These are phyloP conservation scores for Cinnamomum chago DNA, from an alignment of 164 flowering plant species.

Conservation along the genomic window DNA sequence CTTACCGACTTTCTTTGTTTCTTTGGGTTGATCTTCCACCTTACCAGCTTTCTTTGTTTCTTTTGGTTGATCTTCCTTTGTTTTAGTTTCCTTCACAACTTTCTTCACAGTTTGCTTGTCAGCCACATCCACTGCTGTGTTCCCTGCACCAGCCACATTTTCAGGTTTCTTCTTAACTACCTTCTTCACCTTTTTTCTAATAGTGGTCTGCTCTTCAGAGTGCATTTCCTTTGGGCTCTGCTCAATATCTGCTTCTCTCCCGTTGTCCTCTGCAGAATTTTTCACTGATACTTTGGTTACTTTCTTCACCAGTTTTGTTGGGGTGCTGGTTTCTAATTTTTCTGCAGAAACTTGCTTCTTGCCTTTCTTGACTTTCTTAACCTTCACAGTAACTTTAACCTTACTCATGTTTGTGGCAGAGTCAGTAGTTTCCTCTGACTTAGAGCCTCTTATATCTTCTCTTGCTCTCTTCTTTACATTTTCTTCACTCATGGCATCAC, in stretches of 20 bases:
- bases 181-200: constrained; percentile 48
- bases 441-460: constrained; percentile 14
- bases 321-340: not conserved
- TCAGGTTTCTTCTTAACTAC: constrained; percentile 45
- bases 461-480: constrained; percentile 14
- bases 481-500: constrained; percentile 15
- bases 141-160: constrained; percentile 32
- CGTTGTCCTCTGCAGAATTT: constrained; percentile 39
- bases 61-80: constrained; percentile 43
- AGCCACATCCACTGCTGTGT: constrained; percentile 21
- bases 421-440: not conserved
- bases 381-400: not conserved
- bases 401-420: not conserved
- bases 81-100: constrained; percentile 33
- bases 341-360: not conserved
- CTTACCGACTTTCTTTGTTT: constrained; percentile 36
- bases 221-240: constrained; percentile 30
- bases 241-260: constrained; percentile 16
- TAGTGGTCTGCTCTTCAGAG: constrained; percentile 27
- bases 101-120: constrained; percentile 28
- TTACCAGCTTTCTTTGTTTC: constrained; percentile 40
- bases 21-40: constrained; percentile 47
- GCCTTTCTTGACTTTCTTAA: not conserved
- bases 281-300: constrained; percentile 39
- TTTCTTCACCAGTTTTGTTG: constrained; percentile 48